phyloP scores from a whole-genome alignment of 2,329 filamentous ascomycete genomes.

The Ilyonectria mors-panacis region DNA sequence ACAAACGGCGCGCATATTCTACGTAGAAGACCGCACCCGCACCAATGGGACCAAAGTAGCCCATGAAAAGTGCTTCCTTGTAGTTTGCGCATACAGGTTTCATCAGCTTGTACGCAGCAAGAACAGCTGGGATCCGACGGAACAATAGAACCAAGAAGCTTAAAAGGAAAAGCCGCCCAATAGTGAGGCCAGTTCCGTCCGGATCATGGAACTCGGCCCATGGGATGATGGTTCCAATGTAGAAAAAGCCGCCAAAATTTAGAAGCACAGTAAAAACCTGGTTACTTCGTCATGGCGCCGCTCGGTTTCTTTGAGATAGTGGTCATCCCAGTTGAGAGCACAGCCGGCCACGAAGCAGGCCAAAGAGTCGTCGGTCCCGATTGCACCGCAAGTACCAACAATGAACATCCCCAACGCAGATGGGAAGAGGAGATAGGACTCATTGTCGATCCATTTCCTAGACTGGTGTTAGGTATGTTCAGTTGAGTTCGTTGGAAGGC shows the following conservation, averaged over 20 bases:
- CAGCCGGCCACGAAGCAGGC: constrained; percentile 74
- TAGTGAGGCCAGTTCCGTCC: constrained; percentile 65
- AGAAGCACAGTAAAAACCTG: constrained; percentile 69
- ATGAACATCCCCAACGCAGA: constrained; percentile 68
- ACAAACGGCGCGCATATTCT: constrained; percentile 59
- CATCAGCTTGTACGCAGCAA: constrained; percentile 69
- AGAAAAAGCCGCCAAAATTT: constrained; percentile 73
- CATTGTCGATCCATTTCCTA: constrained; percentile 68
- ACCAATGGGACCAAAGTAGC: constrained; percentile 82
- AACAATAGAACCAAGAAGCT: constrained; percentile 67
- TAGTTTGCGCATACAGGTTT: constrained; percentile 63
- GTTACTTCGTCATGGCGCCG: constrained; percentile 71
- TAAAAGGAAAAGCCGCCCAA: constrained; percentile 63
- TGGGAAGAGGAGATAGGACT: constrained; percentile 67
- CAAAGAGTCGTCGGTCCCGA: constrained; percentile 73
- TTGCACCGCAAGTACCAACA: constrained; percentile 68
- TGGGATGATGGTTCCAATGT: constrained; percentile 68
- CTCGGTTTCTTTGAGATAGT: constrained; percentile 68
- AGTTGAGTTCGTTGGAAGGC: background rate
- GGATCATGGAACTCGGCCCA: constrained; percentile 69
- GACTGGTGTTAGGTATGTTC: background rate
- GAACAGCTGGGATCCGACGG: constrained; percentile 69
- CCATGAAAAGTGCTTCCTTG: constrained; percentile 73
- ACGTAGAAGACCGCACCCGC: constrained; percentile 84
- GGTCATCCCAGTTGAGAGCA: constrained; percentile 73